These are phyloP conservation scores for Viridothelium virens DNA, from an alignment of 495 filamentous ascomycete genomes.

Conservation along the genomic window DNA sequence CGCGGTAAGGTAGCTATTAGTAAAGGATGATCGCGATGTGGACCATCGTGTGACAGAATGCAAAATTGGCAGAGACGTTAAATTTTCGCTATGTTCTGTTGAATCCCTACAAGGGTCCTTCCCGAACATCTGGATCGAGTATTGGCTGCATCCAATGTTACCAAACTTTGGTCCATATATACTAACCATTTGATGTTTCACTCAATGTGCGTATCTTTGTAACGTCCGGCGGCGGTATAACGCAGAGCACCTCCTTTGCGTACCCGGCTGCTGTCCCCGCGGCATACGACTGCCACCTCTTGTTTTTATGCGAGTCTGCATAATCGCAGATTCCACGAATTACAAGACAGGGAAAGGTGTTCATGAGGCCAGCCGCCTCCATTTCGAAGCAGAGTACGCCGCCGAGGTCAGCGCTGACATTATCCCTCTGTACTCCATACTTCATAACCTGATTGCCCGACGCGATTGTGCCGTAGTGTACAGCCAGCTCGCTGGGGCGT, in stretches of 20 bases:
- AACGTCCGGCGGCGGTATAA: neutral
- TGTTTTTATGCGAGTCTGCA: constrained; percentile 26
- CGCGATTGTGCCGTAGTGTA: constrained; percentile 38
- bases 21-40: no score
- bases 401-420: constrained; percentile 10
- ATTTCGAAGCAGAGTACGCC: constrained; percentile 28
- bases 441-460: constrained; percentile 35
- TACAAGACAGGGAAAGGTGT: constrained; percentile 25
- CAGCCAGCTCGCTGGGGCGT: constrained; percentile 3
- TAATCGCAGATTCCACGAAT: constrained; percentile 31
- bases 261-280: constrained; percentile 2
- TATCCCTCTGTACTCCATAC: constrained; percentile 21
- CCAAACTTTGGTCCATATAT: no score
- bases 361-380: constrained; percentile 12
- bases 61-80: no score
- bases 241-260: neutral
- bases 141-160: no score
- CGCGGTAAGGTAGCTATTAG: no score
- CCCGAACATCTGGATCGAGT: no score
- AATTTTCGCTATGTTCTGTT: no score
- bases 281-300: constrained; percentile 22
- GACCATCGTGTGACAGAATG: no score
- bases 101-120: no score
- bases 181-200: neutral
- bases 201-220: neutral